Percentiles rank a stretch among this genome's conserved stretches.
Evolutionary conservation across 164 flowering plant genomes (phyloP).

Genomic region (grape (Vitis vinifera)): ASM3070453v1 NC_081822.1:2297501-2298000

Average conservation of each 20-base stretch:
- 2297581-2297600: constrained; percentile 97
- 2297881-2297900: too few species aligned
- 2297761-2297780: too few species aligned
- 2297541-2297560: constrained; percentile 86
- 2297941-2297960: too few species aligned
- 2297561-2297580: constrained; percentile 97
- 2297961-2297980: background rate
- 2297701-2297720: background rate
- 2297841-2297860: too few species aligned
- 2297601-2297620: constrained; percentile 96
- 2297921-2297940: too few species aligned
- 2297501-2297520: background rate
- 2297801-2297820: too few species aligned
- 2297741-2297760: too few species aligned
- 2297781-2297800: too few species aligned
- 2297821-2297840: too few species aligned
- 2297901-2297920: too few species aligned
- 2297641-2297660: background rate
- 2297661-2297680: background rate
- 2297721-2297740: too few species aligned
- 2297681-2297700: background rate
- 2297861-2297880: too few species aligned
- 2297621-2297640: constrained; percentile 68
- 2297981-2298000: background rate
- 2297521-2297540: background rate